Base-by-base conservation (phyloP, 2,329 filamentous ascomycete species). In the Orbilia ellipsospora region DNA sequence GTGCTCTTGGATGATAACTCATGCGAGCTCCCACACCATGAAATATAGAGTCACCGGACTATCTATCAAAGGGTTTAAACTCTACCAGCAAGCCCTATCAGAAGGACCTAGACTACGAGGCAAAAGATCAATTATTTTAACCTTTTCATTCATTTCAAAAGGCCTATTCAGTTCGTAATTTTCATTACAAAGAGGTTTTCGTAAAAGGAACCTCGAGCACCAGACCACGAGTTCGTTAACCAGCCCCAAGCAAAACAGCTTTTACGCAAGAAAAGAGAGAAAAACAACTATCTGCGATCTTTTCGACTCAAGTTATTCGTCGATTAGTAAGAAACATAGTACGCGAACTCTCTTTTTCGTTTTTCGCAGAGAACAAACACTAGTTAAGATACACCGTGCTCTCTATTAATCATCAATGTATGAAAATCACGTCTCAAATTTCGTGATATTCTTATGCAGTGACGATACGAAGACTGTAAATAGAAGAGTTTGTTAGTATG, bases 391-490 rank as follows among this genome's bases (percentile, higher is more conserved):
- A 36, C 2, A 2, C 31, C 28, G 36, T 42, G 60, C 42, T 36
- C 50, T 20, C 44, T 42, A 45, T 28, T 26, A 59, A 50, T 51
- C 45, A 42, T 70, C 50, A 63, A 61, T 52, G 26, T 42, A 54
- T n/a, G 42, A 56, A 20, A 8, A 51, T 8, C 63, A 15, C 1
- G 44, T 31, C n/a, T 61, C 40, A 40, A 23, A 48, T 63, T 52
- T 20, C 48, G n/a, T 18, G n/a, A 23, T 18, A 52, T 8, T 52
- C 61, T 68, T 67, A 74, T 50, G 70, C 70, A 20, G 70, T 74
- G 54, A 77, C 68, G 64, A 77, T 74, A 60, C 74, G 74, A 69
- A 77, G 74, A 65, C 74, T 77, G 57, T 18, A 28, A 18, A 42
- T 12, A 51, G 13, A 16, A 23, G 13, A 13, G 13, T 18, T 12